Conservation (phyloP, 257 asterid genomes). For the Solanum sejunctum region DNA sequence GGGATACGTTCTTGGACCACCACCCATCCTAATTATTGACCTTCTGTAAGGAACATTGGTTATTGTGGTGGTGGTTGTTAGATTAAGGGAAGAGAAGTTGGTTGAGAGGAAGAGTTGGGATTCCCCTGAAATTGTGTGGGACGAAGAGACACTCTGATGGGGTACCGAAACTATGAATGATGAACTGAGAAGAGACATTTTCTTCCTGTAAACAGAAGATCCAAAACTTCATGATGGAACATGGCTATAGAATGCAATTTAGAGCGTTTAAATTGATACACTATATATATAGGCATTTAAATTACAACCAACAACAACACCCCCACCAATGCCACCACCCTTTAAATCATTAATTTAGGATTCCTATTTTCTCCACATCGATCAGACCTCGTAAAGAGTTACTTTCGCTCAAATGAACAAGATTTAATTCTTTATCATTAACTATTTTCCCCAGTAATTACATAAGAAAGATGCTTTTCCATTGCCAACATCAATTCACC, state of each 20-base stretch:
- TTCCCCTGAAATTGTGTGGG: conserved; percentile 19
- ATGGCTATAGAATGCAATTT: not conserved
- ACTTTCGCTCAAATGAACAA: not conserved
- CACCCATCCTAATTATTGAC: conserved; percentile 80
- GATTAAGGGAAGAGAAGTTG: conserved; percentile 26
- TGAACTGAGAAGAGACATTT: conserved; percentile 26
- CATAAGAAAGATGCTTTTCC: not conserved
- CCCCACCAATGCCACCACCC: too few species aligned
- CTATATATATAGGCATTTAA: not conserved
- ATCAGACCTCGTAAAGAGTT: not conserved
- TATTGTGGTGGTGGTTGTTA: conserved; percentile 11
- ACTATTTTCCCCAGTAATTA: not conserved
- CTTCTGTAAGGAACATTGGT: conserved; percentile 11
- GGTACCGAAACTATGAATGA: conserved; percentile 23
- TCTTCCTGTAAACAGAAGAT: not conserved
- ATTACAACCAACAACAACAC: not conserved
- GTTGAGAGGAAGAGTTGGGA: conserved; percentile 20
- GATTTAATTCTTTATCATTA: not conserved
- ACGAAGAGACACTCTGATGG: conserved; percentile 28
- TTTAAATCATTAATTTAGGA: not conserved
- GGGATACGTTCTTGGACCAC: conserved; percentile 94
- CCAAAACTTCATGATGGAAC: not conserved
- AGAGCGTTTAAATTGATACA: not conserved
- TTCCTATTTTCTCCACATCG: not conserved
- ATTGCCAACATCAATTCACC: not conserved